Evolutionary conservation across 139 green algal species (phyloP), one percentile per base, ranked within the genome.

Genomic region (Nannochloris sp.): DNA sequence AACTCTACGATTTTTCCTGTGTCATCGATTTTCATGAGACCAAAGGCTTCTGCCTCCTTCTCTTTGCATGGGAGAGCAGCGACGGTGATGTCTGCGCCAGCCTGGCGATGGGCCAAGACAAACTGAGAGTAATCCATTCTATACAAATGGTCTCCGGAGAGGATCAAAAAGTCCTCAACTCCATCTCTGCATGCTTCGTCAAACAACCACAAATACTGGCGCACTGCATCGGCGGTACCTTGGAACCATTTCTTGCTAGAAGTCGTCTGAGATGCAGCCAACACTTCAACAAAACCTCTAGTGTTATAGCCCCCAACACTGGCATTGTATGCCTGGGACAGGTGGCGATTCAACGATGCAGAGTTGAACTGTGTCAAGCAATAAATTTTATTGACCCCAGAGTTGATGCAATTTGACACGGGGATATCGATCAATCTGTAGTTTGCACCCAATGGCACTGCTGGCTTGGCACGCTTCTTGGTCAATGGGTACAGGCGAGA

Each of bases 281-380:
- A 77, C 66, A 99, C 94, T 84, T 99, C 94, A 29, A 99, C 94
- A 79, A 99, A 99, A 36, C 94, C 94, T 25, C 83, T 71, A 30
- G 55, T 82, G 67, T 77, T 85, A 77, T 89, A 87, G 46, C 85
- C 81, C 14, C 89, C 90, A 16, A 98, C 85, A 62, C 87, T 96
- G 56, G 82, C 85, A 81, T 95, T 95, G 75, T 99, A 99, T 26
- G 94, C 94, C 61, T 93, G 86, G 3, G 88, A 91, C 43, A 99
- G 74, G 70, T 99, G 94, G 25, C 94, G 74, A 81, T 99, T 99
- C 44, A 99, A 88, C 17, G 91, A 98, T 11, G 94, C 94, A 14
- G 86, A 96, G 84, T 99, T 99, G 91, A 98, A 99, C 85, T 99
- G 94, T 16, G 94, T 99, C 13, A 99, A 81, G 77, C 89, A 95